Base-by-base conservation (phyloP, 768 basidiomycete species). In the Mrakia blollopis region DNA sequence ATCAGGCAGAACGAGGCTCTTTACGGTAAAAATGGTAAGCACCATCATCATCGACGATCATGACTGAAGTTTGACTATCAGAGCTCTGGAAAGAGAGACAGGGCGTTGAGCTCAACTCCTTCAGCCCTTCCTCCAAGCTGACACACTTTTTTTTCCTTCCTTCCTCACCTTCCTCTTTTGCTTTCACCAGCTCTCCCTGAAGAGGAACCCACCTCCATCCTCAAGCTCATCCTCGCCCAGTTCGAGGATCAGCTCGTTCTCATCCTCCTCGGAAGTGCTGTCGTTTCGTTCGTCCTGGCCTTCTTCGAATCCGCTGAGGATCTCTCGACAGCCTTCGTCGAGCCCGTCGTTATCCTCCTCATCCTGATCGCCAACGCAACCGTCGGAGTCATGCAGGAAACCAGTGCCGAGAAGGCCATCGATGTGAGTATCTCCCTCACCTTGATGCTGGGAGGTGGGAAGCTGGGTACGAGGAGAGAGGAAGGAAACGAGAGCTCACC, bases 191-290 rank as follows among this genome's bases (percentile, higher is more conserved):
- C 92, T 82, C 87, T 99, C 10, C 95, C 96, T 16, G 94, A 97
- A 81, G 93, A 95, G 14, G 91, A 92, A 0, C 85, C 92, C 4
- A 97, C 96, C 6, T 92, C 95, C 5, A 82, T 98, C 44, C 94
- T 94, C 93, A 88, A 93, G 82, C 89, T 98, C 78, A 91, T 99
- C 78, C 87, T 99, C n/a, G 94, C 97, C 80, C 96, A 99, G 85
- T 99, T 99, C 87, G 91, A 98, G 86, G 96, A 99, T 85, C 94
- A 97, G 84, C 89, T 99, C 39, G 96, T 99, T 60, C 90, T 99
- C 79, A 98, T 99, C 82, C 88, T 99, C 47, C 90, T 99, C 65
- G 94, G 88, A 3, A 97, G 94, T 1, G 96, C 96, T 18, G 90
- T 92, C 63, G 87, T 98, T 80, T 98, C 96, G 14, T 95, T 99